phyloP scores from a whole-genome alignment of 768 basidiomycete genomes.

The Podaxis sp. region DNA sequence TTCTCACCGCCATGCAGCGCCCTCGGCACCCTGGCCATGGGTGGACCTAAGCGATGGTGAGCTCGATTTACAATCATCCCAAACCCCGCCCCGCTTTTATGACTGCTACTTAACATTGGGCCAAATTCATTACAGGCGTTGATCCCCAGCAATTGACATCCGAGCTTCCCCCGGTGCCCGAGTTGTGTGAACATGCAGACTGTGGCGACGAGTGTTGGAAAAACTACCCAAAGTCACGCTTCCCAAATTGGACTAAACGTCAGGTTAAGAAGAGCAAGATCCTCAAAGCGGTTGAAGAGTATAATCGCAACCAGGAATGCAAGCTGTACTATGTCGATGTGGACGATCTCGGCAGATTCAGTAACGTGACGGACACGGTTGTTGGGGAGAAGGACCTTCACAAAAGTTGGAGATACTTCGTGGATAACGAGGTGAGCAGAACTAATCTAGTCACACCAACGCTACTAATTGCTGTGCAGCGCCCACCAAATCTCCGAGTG shows the following conservation, averaged over 20 bases:
- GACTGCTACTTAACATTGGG: neutral
- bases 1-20: conserved; percentile 45
- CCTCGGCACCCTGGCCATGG: conserved; percentile 46
- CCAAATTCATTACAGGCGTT: conserved; percentile 12
- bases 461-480: conserved; percentile 2
- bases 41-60: conserved; percentile 7
- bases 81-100: neutral
- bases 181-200: conserved; percentile 28
- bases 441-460: neutral
- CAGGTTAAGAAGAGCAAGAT: conserved; percentile 41
- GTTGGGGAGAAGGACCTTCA: conserved; percentile 25
- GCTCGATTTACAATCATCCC: neutral
- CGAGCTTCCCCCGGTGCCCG: conserved; percentile 27
- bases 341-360: conserved; percentile 36
- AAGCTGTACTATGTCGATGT: conserved; percentile 42
- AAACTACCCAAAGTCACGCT: conserved; percentile 38
- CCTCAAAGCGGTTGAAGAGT: conserved; percentile 15
- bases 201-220: conserved; percentile 32
- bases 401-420: conserved; percentile 40
- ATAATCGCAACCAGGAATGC: neutral
- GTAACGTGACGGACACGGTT: conserved; percentile 24
- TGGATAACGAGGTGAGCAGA: conserved; percentile 32
- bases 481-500: conserved; percentile 42
- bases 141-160: conserved; percentile 27
- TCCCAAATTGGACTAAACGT: conserved; percentile 51